Conservation (phyloP, 768 basidiomycete genomes). For the Russula sp. region DNA sequence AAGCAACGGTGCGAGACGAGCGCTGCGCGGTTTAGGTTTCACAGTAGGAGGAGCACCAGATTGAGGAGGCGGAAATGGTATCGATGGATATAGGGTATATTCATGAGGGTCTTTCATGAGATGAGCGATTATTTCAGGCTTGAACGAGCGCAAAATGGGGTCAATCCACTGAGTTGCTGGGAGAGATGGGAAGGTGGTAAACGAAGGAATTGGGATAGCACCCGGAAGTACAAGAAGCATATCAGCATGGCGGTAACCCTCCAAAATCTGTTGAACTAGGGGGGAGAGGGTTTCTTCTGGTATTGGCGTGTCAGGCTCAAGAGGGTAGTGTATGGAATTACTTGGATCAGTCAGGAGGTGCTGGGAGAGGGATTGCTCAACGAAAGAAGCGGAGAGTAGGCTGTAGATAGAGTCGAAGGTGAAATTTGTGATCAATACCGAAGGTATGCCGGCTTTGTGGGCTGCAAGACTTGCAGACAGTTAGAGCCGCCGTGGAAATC, state of each 20-base stretch:
- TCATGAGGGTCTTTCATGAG: constrained; percentile 33
- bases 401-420: constrained; percentile 82
- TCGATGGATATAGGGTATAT: constrained; percentile 36
- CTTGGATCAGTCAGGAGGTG: constrained; percentile 3
- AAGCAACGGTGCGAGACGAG: constrained; percentile 57
- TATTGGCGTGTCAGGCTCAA: constrained; percentile 46
- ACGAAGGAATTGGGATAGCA: constrained; percentile 71
- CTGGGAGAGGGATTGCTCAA: constrained; percentile 25
- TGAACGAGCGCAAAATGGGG: constrained; percentile 40
- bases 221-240: constrained; percentile 67
- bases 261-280: constrained; percentile 56
- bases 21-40: constrained; percentile 34
- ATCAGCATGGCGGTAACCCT: constrained; percentile 66
- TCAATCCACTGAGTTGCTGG: constrained; percentile 65
- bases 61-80: constrained; percentile 34
- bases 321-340: neutral
- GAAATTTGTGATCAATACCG: constrained; percentile 73
- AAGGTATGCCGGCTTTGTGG: constrained; percentile 56
- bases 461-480: constrained; percentile 54
- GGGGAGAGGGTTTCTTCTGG: constrained; percentile 44
- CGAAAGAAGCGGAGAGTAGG: constrained; percentile 55
- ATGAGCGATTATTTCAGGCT: constrained; percentile 38
- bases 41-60: neutral
- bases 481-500: neutral
- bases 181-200: constrained; percentile 44